Evolutionary conservation across 2,329 filamentous ascomycete species (phyloP).

Genomic region (Herpotrichia juniperi): DNA sequence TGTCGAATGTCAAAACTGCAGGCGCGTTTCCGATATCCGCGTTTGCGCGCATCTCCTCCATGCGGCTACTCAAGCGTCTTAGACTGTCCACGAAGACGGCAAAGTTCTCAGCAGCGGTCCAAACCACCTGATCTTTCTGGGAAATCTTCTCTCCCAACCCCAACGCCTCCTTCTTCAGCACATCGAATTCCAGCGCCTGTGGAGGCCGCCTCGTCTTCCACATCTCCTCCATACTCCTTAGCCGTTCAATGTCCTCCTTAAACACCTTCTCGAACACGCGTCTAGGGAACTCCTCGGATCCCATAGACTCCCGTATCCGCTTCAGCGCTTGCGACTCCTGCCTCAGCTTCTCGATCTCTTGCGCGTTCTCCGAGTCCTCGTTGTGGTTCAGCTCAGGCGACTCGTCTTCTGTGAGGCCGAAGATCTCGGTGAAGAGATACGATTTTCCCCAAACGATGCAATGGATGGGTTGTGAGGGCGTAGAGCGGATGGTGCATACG

Average conservation of each 20-base stretch:
- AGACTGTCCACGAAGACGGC: constrained; percentile 86
- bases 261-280: constrained; percentile 95
- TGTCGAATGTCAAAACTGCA: constrained; percentile 86
- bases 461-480: constrained; percentile 94
- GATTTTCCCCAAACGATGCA: constrained; percentile 99
- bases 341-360: constrained; percentile 86
- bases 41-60: constrained; percentile 67
- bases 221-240: constrained; percentile 92
- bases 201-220: constrained; percentile 86
- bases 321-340: constrained; percentile 84
- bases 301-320: constrained; percentile 80
- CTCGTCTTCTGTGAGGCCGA: constrained; percentile 88
- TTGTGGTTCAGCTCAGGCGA: constrained; percentile 79
- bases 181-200: constrained; percentile 72
- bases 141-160: constrained; percentile 60
- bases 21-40: constrained; percentile 53
- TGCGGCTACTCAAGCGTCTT: constrained; percentile 73
- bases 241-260: constrained; percentile 77
- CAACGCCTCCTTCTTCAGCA: constrained; percentile 60
- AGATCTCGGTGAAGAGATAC: constrained; percentile 93
- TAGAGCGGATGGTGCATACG: constrained; percentile 96
- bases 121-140: constrained; percentile 74
- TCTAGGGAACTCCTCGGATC: constrained; percentile 75
- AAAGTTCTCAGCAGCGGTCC: constrained; percentile 85
- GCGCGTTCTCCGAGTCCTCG: constrained; percentile 79